These are phyloP conservation scores for Lactarius akahatsu DNA, from an alignment of 768 basidiomycete genomes.

Conservation along the genomic window DNA sequence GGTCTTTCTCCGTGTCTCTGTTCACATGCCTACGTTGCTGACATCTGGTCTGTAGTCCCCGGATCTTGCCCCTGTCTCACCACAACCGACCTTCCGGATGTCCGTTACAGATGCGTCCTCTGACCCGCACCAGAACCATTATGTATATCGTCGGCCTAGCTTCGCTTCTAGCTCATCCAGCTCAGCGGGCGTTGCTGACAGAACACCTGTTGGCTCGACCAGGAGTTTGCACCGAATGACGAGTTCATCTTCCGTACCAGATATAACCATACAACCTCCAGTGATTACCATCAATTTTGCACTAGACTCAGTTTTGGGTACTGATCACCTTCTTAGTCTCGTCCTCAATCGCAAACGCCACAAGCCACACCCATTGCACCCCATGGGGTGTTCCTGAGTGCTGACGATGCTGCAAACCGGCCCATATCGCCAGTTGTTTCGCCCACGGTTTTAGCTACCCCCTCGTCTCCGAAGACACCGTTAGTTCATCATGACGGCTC, in stretches of 20 bases:
- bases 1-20: constrained; percentile 5
- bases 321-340: constrained; percentile 20
- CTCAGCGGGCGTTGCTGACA: constrained; percentile 6
- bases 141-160: constrained; percentile 26
- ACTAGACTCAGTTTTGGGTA: neutral
- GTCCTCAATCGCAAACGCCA: constrained; percentile 28
- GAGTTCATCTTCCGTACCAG: constrained; percentile 23
- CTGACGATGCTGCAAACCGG: constrained; percentile 25
- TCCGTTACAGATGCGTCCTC: neutral
- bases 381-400: constrained; percentile 19
- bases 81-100: constrained; percentile 12
- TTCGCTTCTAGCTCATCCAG: constrained; percentile 23
- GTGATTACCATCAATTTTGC: constrained; percentile 10
- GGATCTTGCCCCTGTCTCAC: neutral
- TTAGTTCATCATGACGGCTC: constrained; percentile 1
- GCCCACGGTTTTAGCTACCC: constrained; percentile 2
- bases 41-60: constrained; percentile 1
- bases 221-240: constrained; percentile 22
- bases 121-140: constrained; percentile 9
- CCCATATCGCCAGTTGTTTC: constrained; percentile 16
- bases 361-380: constrained; percentile 22
- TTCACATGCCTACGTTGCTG: neutral
- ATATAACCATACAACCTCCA: constrained; percentile 22
- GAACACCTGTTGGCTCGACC: constrained; percentile 19
- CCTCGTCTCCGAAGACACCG: constrained; percentile 3